phyloP scores from a whole-genome alignment of 2,329 filamentous ascomycete genomes.

The Penicillium sp. region DNA sequence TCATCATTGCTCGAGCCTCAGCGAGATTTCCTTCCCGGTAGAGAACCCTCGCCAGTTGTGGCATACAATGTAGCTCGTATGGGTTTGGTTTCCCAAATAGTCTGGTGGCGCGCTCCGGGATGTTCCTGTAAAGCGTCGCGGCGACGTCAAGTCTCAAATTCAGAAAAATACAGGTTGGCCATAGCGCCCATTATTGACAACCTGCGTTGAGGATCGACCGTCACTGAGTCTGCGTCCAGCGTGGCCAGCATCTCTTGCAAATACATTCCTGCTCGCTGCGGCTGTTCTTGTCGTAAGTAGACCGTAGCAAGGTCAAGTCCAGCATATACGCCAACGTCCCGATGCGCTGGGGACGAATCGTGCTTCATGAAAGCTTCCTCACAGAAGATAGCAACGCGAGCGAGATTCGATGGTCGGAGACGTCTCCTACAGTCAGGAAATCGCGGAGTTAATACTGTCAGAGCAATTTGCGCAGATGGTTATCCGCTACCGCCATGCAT shows the following conservation, averaged over 20 bases:
- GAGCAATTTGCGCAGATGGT: too few relatives aligned
- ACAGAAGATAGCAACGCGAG: too few relatives aligned
- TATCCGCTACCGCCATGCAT: too few relatives aligned
- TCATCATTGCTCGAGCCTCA: background rate
- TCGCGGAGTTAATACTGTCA: too few relatives aligned
- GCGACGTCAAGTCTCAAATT: background rate
- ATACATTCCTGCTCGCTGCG: too few relatives aligned
- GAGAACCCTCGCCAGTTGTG: background rate
- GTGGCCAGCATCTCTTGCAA: background rate
- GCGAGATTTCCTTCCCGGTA: background rate
- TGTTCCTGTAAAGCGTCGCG: background rate
- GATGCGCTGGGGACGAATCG: too few relatives aligned
- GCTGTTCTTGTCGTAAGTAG: background rate
- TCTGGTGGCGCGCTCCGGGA: background rate
- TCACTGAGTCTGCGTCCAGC: background rate
- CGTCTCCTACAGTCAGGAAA: too few relatives aligned
- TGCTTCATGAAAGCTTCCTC: too few relatives aligned
- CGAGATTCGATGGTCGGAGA: too few relatives aligned
- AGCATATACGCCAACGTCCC: background rate
- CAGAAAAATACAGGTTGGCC: background rate
- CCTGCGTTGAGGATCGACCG: too few relatives aligned
- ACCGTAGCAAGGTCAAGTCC: background rate
- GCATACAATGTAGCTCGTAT: too few relatives aligned
- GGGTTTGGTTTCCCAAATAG: background rate
- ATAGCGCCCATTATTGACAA: background rate